Evolutionary conservation across 331 rosid species (phyloP).

Genomic region (Spiraea crenata): DNA sequence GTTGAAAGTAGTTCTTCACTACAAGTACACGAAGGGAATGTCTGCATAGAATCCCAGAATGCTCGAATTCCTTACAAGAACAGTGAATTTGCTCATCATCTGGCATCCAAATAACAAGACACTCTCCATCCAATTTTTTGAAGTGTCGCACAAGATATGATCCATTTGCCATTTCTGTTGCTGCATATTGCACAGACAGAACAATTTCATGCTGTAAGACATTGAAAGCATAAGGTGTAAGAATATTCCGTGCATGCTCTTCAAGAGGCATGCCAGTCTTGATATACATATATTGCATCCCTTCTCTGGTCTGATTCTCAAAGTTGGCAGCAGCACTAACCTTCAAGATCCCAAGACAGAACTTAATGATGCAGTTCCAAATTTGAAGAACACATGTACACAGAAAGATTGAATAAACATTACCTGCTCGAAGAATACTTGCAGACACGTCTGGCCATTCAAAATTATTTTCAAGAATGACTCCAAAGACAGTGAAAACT

Average conservation of each 20-base stretch:
- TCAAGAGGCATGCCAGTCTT: slow-evolving; percentile 67
- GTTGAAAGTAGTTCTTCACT: slow-evolving; percentile 55
- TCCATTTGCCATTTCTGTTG: slow-evolving; percentile 51
- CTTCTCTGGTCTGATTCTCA: slow-evolving; percentile 36
- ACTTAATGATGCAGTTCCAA: not conserved
- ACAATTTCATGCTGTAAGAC: slow-evolving; percentile 50
- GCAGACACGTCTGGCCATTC: slow-evolving; percentile 40
- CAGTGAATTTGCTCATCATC: slow-evolving; percentile 52
- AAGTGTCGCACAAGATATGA: slow-evolving; percentile 54
- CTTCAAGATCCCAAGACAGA: slow-evolving; percentile 30
- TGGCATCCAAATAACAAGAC: slow-evolving; percentile 50
- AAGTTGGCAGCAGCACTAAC: slow-evolving; percentile 32
- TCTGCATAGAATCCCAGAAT: slow-evolving; percentile 61
- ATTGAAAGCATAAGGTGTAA: slow-evolving; percentile 58
- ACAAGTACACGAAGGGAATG: slow-evolving; percentile 53
- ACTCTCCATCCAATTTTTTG: slow-evolving; percentile 57
- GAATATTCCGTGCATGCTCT: slow-evolving; percentile 56
- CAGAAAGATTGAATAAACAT: not conserved
- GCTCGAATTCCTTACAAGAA: slow-evolving; percentile 64
- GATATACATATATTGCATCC: slow-evolving; percentile 36
- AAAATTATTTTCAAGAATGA: slow-evolving; percentile 42
- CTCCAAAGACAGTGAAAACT: slow-evolving; percentile 50
- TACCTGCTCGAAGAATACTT: slow-evolving; percentile 63
- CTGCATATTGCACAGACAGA: slow-evolving; percentile 44
- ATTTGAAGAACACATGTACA: not conserved